These are phyloP conservation scores for Ophiocordyceps robertsii DNA, from an alignment of 2,329 filamentous ascomycete genomes.

Conservation along the genomic window DNA sequence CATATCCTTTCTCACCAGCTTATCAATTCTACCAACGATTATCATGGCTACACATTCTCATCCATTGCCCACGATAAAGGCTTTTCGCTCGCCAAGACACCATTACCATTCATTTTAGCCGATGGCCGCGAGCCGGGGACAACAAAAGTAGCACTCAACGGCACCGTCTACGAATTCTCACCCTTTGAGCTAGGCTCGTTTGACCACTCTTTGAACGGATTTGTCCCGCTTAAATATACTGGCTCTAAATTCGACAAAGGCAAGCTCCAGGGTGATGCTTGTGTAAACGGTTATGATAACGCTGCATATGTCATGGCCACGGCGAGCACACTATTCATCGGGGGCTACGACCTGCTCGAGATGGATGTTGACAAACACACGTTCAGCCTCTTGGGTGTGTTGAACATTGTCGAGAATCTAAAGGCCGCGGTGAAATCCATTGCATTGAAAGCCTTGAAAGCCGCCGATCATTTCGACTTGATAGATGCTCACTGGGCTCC, in stretches of 20 bases:
- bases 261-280: conserved; percentile 25
- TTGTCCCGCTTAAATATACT: conserved; percentile 44
- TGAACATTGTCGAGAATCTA: too few species aligned
- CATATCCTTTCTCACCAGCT: conserved; percentile 38
- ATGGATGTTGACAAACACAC: too few species aligned
- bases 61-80: conserved; percentile 38
- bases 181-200: conserved; percentile 55
- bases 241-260: conserved; percentile 45
- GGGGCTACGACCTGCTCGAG: too few species aligned
- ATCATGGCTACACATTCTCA: conserved; percentile 67
- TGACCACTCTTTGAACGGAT: conserved; percentile 45
- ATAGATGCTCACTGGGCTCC: too few species aligned
- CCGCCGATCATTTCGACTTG: too few species aligned
- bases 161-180: conserved; percentile 50
- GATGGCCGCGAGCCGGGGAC: conserved; percentile 31
- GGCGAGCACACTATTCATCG: conserved; percentile 69
- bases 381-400: too few species aligned
- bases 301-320: conserved; percentile 72
- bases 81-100: conserved; percentile 27
- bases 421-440: too few species aligned
- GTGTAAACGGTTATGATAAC: conserved; percentile 59
- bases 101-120: conserved; percentile 36
- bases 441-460: too few species aligned
- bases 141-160: conserved; percentile 34
- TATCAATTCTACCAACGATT: conserved; percentile 62